Base-by-base conservation (phyloP, 345 rosid genomes). In the Eucalyptus brandiana region DNA sequence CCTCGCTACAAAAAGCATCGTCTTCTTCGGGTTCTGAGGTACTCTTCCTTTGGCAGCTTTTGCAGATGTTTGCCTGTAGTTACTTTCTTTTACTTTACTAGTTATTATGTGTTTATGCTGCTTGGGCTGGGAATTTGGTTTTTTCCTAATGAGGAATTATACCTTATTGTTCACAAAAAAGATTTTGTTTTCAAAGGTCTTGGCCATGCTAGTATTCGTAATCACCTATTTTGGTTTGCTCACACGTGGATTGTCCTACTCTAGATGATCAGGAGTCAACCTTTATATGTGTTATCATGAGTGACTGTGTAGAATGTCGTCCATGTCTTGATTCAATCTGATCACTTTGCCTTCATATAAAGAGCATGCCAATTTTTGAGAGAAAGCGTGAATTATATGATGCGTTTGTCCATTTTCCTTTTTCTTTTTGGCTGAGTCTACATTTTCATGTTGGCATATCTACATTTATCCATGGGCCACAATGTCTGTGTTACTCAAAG, bases 1-100 rank as follows among this genome's bases (percentile, higher is more conserved):
- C 94, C 42, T 89, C 90, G 45, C 72, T 69, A 89, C 94, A 89
- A 49, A 94, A 90, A 81, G 91, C 90, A 45, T 93, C 95, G 50
- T 93, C 95, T 81, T 94, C 94, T 19, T 92, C 93, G 37, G 58
- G 90, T 72, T 76, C 89, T 48, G 95, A 95, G 97, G 97, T 95
- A 93, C 40, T 87, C 34, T 49, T 72, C n/a, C 47, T 76, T 76
- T 76, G 85, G 47, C 30, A 76, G 85, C 85, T 76, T 76, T 21
- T 76, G 85, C 85, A 40, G 30, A 76, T 76, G 47, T 40, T 76
- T 76, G 47, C 85, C 85, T 76, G 28, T 11, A 76, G 85, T 76
- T 21, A 76, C 85, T 76, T 76, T 42, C 47, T 76, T 76, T 21
- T 37, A 76, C 45, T 76, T 72, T 76, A 40, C 85, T 40, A 40